Base-by-base conservation (phyloP, 371 early-diverging fungal genomes). In the Lichtheimia ornata region DNA sequence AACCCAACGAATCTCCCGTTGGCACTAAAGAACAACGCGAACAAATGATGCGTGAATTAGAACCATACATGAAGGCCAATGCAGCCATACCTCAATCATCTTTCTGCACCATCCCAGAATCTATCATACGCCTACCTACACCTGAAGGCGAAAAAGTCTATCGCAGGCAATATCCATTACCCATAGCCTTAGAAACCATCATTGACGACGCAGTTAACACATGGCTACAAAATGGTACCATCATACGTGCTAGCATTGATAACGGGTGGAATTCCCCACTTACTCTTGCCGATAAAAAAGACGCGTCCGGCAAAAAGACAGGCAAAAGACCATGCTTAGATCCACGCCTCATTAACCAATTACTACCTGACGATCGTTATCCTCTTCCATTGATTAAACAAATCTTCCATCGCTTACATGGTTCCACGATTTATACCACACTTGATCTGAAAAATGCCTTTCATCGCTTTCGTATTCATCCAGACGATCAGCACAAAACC, bases 401-500 rank as follows among this genome's bases (percentile, higher is more conserved):
- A 9, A 49, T 61, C 6, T 54, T 54, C 17, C 27, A 49, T 12
- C 3, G 24, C 14, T 22, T 61, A 1, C 4, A n/a, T n/a, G 51
- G 53, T 6, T 2, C 42, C 5, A 50, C 59, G 1, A 40, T 65
- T 0, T 72, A 57, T 35, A 56, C 68, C 0, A 66, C 62, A 0
- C 15, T 72, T 0, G 72, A 75, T 50, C 49, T 70, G 0, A 35
- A 52, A 4, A 63, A 59, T 12, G 66, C 71, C 18, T 69, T 59
- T 54, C 63, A 72, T 54, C 56, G 62, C 0, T 61, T 72, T 1
- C 57, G 61, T 5, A 53, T 72, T 4, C 25, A 57, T 28, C 55
- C 61, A 30, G 53, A 57, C 1, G 66, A 72, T 41, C 58, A 42
- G 41, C 11, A 18, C 15, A 60, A 53, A 53, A 56, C 52, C 12